A percentile compares a stretch with the other conserved stretches of the same genome.
These are phyloP conservation scores for Myxozyma nipponensis DNA, from an alignment of 805 yeast genomes.

Conservation along the genomic window DNA sequence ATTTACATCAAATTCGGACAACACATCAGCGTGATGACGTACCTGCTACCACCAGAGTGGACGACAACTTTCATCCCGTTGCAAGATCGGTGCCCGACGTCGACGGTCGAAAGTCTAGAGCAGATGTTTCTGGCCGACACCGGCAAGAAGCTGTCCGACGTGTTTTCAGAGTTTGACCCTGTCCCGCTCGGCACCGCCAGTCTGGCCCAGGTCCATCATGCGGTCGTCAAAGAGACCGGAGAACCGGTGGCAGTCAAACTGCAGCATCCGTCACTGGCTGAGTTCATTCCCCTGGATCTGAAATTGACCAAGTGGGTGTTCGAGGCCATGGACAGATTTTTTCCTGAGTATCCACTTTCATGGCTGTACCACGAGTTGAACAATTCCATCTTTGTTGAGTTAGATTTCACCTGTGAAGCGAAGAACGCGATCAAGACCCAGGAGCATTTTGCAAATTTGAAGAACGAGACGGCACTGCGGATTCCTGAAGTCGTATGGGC, in stretches of 20 bases:
- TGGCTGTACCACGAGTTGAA: slow-evolving; percentile 97
- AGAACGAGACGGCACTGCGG: slow-evolving; percentile 62
- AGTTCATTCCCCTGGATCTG: slow-evolving; percentile 88
- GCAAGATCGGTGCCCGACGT: slow-evolving; percentile 84
- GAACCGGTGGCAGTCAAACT: slow-evolving; percentile 87
- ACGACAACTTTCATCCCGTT: slow-evolving; percentile 89
- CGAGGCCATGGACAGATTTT: slow-evolving; percentile 63
- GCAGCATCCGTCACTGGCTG: slow-evolving; percentile 83
- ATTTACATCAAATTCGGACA: slow-evolving; percentile 92
- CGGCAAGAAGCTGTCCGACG: slow-evolving; percentile 55
- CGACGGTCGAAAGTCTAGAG: slow-evolving; percentile 64
- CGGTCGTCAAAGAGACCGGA: slow-evolving; percentile 54
- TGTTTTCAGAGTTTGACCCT: slow-evolving; percentile 63
- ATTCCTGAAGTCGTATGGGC: slow-evolving; percentile 73
- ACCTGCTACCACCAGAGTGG: slow-evolving; percentile 90
- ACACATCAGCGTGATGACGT: slow-evolving; percentile 88
- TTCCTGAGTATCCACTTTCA: slow-evolving; percentile 88
- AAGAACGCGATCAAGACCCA: slow-evolving; percentile 69
- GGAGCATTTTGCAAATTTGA: slow-evolving; percentile 57
- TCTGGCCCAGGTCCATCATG: slow-evolving; percentile 91
- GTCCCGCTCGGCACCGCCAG: slow-evolving; percentile 93
- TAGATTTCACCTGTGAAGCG: slow-evolving; percentile 86
- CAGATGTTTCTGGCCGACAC: slow-evolving; percentile 66
- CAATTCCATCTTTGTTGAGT: slow-evolving; percentile 80
- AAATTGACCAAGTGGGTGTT: slow-evolving; percentile 74